These are phyloP conservation scores for Candida palmyrensis DNA, from an alignment of 805 yeast species.

Conservation along the genomic window DNA sequence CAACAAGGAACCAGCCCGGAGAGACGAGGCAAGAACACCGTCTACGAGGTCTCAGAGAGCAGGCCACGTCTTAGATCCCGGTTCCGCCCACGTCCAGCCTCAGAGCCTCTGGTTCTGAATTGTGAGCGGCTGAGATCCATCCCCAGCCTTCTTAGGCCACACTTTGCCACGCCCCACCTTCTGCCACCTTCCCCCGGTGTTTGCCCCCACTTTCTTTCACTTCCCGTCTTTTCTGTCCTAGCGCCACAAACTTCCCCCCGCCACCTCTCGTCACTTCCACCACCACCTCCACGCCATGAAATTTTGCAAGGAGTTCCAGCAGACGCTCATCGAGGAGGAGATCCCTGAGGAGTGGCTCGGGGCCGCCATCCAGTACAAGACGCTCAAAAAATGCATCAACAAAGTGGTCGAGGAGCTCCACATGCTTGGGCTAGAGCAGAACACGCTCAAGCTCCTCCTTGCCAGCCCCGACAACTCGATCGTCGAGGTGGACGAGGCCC, in stretches of 20 bases:
- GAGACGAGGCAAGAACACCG: too few relatives aligned
- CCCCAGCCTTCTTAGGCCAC: too few relatives aligned
- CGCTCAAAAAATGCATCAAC: constrained; percentile 61
- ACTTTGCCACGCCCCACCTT: too few relatives aligned
- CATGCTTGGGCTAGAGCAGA: constrained; percentile 50
- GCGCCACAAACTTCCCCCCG: background rate
- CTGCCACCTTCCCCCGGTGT: too few relatives aligned
- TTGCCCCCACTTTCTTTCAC: background rate
- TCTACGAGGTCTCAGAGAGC: too few relatives aligned
- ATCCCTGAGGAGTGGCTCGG: constrained; percentile 66
- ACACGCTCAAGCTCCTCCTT: constrained; percentile 34
- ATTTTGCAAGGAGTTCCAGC: constrained; percentile 69
- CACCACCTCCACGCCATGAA: constrained; percentile 42
- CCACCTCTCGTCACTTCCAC: background rate
- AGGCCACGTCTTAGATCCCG: too few relatives aligned
- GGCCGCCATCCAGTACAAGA: constrained; percentile 68
- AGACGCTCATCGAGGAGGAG: constrained; percentile 52
- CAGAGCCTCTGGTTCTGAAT: too few relatives aligned
- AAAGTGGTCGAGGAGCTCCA: constrained; percentile 61
- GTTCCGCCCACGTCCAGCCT: too few relatives aligned
- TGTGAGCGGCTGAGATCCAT: too few relatives aligned
- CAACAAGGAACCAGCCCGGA: too few relatives aligned
- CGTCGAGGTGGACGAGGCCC: constrained; percentile 28
- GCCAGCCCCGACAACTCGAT: constrained; percentile 21
- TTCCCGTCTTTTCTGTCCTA: background rate